These are phyloP conservation scores for Aspergillus sp. DNA, from an alignment of 2,329 filamentous ascomycete species.

Conservation along the genomic window DNA sequence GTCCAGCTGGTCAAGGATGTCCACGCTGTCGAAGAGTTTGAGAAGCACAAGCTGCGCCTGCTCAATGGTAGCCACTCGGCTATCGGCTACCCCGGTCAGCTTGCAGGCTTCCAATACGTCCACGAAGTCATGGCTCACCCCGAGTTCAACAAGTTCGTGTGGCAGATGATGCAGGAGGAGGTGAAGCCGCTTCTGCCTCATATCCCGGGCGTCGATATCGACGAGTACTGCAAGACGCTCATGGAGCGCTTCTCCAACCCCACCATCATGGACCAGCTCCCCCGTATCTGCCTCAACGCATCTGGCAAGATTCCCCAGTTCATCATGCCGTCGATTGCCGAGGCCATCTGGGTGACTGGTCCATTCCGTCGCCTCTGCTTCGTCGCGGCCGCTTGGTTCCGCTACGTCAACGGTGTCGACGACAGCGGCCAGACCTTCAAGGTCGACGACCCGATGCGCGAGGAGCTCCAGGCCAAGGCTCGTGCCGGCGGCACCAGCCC, in stretches of 20 bases:
- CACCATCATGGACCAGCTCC: conserved; percentile 52
- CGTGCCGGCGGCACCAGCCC: conserved; percentile 41
- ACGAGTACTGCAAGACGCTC: conserved; percentile 50
- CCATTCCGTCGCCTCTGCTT: conserved; percentile 47
- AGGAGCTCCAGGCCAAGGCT: conserved; percentile 45
- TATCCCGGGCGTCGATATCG: conserved; percentile 48
- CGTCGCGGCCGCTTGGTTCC: conserved; percentile 48
- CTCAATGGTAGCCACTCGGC: conserved; percentile 52
- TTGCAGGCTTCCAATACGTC: conserved; percentile 52
- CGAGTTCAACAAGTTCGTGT: conserved; percentile 44
- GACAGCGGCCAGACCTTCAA: conserved; percentile 40
- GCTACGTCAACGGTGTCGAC: conserved; percentile 47
- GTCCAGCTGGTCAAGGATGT: conserved; percentile 50
- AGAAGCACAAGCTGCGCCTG: conserved; percentile 54
- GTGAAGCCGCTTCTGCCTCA: conserved; percentile 50
- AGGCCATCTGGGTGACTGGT: conserved; percentile 41
- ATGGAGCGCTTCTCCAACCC: conserved; percentile 54
- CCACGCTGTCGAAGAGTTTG: conserved; percentile 51
- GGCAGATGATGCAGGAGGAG: conserved; percentile 54
- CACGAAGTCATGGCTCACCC: conserved; percentile 52
- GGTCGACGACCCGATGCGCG: conserved; percentile 47
- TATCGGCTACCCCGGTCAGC: conserved; percentile 48
- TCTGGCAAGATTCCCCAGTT: conserved; percentile 52
- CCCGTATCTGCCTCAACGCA: conserved; percentile 48
- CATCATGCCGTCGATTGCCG: conserved; percentile 36